Evolutionary conservation across 2,329 filamentous ascomycete genomes (phyloP), one percentile per base, ranked within the genome.

Genomic region (Fusarium nygamai): DNA sequence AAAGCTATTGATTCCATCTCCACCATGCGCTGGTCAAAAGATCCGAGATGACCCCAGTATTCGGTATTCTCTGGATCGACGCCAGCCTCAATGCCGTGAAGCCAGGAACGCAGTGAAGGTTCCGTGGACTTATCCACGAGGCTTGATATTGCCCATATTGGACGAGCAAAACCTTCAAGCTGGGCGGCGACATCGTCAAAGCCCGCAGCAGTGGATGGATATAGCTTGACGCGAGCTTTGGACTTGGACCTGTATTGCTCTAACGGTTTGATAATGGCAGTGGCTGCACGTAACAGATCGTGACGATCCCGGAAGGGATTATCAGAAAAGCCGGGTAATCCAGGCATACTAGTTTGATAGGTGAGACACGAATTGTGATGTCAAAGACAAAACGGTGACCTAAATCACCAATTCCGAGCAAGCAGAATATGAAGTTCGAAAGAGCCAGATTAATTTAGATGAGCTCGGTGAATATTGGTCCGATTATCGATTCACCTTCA

Each of bases 11-110:
- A 85, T 71, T 89, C 87, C 59, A 86, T 83, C 70, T 89, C 87
- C 2, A 89, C 87, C 87, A 88, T 89, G 4, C 87, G 78, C 72
- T 89, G 87, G 61, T 88, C 86, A 11, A 81, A 80, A 16, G 86
- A 76, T 0, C 80, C 78, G 2, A 88, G 81, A 7, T 81, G 76
- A 0, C 86, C 87, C 87, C 87, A 89, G 69, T 86, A 89, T 48
- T 84, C 83, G 1, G 63, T 41, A 38, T 79, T 73, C 3, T 63
- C 54, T 1, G 82, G 82, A 38, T 84, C 79, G 2, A 79, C 80
- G 8, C 83, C 83, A 5, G 66, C 61, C n/a, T 57, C 56, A 22
- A 43, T 83, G 59, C 22, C 83, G 80, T 8, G 70, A 36, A 27
- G 80, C 83, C 83, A 84, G 44, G 76, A 73, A 22, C 71, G 56